Base-by-base conservation (phyloP, 208 protist species). In the Naegleria fowleri region DNA sequence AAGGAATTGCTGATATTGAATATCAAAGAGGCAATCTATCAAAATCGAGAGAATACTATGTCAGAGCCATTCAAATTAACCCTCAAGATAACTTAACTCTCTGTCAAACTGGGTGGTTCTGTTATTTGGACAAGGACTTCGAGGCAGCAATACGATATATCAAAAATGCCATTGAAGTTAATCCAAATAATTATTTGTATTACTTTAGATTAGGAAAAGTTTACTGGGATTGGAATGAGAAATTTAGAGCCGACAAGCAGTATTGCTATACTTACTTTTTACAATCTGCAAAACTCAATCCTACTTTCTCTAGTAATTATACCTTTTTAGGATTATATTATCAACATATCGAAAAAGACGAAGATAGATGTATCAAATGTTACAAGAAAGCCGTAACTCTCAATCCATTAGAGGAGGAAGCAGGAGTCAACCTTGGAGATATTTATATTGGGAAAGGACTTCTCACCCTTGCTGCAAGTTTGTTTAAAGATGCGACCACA, bases 251-350 rank as follows among this genome's bases (percentile, higher is more conserved):
- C 2, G 25, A 86, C n/a, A 86, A 48, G 38, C 9, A 86, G 4
- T 51, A 41, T 40, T 33, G 29, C 59, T 40, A 67, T 16, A n/a
- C 19, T 29, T 13, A n/a, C 7, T 67, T 58, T 19, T 40, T 89
- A 19, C n/a, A 38, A 41, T 89, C 86, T 38, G 86, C 86, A 41
- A 52, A 67, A 89, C 39, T 89, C 13, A 52, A 89, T 89, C 48
- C 86, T 11, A 39, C 36, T 29, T 86, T 86, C 48, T 16, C 86
- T 29, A 36, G 29, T 22, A 89, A 38, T 29, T 89, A 51, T 40
- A 39, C 48, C 29, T 67, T 41, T n/a, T 29, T 89, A 22, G 86
- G 86, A n/a, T 11, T 40, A 15, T 67, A 41, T 40, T 89, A 67
- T 40, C 13, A 89, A 25, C 11, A 86, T 51, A 48, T 86, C 25